Evolutionary conservation across 1,284 basidiomycete genomes (phyloP), one percentile per base, ranked within the genome.

Genomic region (Naganishia sp.): DNA sequence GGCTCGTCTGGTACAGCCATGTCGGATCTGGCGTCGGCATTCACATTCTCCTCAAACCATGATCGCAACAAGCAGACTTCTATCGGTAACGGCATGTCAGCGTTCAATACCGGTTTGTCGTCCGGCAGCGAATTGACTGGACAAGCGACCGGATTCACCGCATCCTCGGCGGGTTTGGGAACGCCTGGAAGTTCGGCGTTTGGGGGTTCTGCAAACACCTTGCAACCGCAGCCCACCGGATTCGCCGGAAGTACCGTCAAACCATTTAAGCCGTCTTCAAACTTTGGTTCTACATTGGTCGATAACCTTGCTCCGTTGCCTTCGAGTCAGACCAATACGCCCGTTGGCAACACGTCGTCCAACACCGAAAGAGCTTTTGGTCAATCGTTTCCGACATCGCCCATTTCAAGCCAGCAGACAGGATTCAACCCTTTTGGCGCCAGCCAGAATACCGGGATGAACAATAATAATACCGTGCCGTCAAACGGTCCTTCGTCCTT

Each of bases 231-330:
- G 73, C 76, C 82, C 45, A 96, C 94, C 1, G 94, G 94, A 0
- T 91, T 89, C 72, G 82, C 84, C 31, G 89, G 88, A 2, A 80
- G 78, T 18, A 70, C 70, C 5, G 75, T 96, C 70, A 94, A 92
- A 78, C 84, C 90, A 2, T 97, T 97, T 85, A 93, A 94, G 77
- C 94, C 94, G 2, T 86, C 89, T 0, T 92, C 89, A 1, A 89
- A 86, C 39, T 97, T 97, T 76, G 94, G 94, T 42, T 87, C 89
- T 45, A 86, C 87, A 16, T 78, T 95, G 39, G 77, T 94, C 64
- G 90, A 91, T 67, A 86, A 86, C 0, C 79, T 95, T 31, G 90
- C 91, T 3, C 83, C 90, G 10, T 45, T 70, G 23, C 64, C 71
- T 2, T 28, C 64, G 25, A 56, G 46, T 15, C 23, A 15, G 2